A percentile compares a stretch with the other conserved stretches of the same genome.
Conservation (phyloP, 257 asterid genomes). For the Verbascum thapsus region DNA sequence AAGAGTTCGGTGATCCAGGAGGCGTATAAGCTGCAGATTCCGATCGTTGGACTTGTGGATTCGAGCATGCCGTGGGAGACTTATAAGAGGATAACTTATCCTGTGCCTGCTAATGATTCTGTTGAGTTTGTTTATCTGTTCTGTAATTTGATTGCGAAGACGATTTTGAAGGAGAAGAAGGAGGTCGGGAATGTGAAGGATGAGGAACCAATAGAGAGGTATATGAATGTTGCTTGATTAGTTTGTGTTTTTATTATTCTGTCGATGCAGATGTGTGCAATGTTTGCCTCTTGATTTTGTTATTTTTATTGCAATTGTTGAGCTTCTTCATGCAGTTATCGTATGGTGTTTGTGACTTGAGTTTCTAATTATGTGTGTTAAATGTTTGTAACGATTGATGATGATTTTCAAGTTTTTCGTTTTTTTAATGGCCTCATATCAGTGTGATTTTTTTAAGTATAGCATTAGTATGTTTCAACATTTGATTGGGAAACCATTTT, state of each 20-base stretch:
- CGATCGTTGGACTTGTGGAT: conserved; percentile 88
- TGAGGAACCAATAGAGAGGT: conserved; percentile 42
- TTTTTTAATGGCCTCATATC: neutral
- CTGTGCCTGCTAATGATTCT: conserved; percentile 89
- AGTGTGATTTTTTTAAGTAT: no score
- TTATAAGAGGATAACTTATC: conserved; percentile 75
- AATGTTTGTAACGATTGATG: neutral
- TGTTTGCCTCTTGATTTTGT: neutral
- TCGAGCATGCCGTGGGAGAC: conserved; percentile 88
- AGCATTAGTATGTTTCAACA: neutral
- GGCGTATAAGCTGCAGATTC: conserved; percentile 80
- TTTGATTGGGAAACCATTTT: neutral
- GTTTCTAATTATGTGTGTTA: neutral
- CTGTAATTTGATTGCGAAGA: conserved; percentile 94
- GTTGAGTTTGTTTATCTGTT: conserved; percentile 86
- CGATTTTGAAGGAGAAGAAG: conserved; percentile 73
- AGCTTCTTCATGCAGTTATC: conserved; percentile 8
- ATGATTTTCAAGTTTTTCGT: neutral
- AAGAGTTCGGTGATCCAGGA: conserved; percentile 82
- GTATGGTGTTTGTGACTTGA: neutral
- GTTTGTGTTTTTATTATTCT: neutral
- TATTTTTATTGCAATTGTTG: neutral
- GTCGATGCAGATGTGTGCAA: neutral
- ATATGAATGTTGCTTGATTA: conserved; percentile 20
- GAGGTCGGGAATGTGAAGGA: conserved; percentile 45